Conservation (phyloP, 257 asterid genomes). For the Solanum commersonii region DNA sequence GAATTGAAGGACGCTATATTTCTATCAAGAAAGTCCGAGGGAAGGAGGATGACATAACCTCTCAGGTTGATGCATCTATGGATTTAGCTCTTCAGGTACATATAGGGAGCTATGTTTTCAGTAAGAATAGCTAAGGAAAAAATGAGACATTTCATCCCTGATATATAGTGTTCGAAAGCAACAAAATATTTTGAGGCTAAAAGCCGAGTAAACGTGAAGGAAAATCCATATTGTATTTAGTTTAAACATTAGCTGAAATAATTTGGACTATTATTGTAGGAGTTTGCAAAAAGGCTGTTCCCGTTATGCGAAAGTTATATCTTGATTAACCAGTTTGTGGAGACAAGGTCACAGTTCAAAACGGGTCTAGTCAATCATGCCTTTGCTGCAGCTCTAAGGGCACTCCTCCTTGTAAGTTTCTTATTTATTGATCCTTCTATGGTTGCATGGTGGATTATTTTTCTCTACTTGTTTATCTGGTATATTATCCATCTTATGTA, state of each 20-base stretch:
- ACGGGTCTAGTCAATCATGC: constrained; percentile 94
- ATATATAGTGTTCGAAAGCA: neutral
- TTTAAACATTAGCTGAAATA: neutral
- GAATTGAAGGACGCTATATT: constrained; percentile 84
- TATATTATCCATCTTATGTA: neutral
- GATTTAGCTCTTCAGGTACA: constrained; percentile 87
- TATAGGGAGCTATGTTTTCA: neutral
- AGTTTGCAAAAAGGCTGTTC: constrained; percentile 75
- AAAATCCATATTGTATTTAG: neutral
- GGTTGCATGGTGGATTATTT: neutral
- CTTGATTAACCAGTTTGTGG: constrained; percentile 71
- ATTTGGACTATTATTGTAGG: constrained; percentile 39
- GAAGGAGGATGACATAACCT: constrained; percentile 43
- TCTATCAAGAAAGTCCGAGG: constrained; percentile 54
- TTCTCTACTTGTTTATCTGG: neutral
- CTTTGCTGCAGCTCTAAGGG: constrained; percentile 87
- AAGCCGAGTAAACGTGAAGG: neutral
- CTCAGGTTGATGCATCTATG: constrained; percentile 88
- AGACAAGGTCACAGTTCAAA: constrained; percentile 85
- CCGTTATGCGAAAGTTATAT: constrained; percentile 84
- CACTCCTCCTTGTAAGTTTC: constrained; percentile 78
- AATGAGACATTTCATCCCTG: neutral
- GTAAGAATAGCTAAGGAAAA: neutral
- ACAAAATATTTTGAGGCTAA: neutral
- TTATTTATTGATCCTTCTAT: neutral